Evolutionary conservation across 1,139 yeast species (phyloP), one percentile per base, ranked within the genome.

Genomic region (Pichia kudriavzevii): DNA sequence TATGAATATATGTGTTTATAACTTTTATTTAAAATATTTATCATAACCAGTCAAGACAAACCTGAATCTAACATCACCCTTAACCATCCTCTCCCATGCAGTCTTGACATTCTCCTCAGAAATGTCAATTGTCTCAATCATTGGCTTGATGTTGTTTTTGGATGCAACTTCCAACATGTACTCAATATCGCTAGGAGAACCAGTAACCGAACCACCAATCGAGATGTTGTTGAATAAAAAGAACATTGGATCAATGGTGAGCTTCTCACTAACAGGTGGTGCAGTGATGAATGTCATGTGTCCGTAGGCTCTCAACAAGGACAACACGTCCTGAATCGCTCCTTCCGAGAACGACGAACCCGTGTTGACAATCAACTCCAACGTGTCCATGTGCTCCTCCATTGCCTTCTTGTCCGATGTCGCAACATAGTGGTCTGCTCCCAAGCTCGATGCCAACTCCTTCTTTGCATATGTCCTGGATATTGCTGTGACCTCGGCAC

Each of bases 31-130:
- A 26, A 50, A 50, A 23, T 31, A 47, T 28, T 47, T 44, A 30
- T 74, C 75, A 50, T 64, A 73, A 15, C 70, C 79, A 35, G 72
- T 70, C 48, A 78, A 61, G 11, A 76, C 78, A 51, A 74, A 69
- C 62, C 87, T 71, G 56, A 75, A 79, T 47, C 69, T 68, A 32
- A 72, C 79, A 45, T 77, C 79, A 49, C 79, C 78, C 15, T 58
- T 47, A 31, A 63, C 64, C 48, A 69, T 60, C 55, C 72, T 67
- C 22, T 63, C 60, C 55, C 73, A 66, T 4, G 73, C 79, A 42
- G 63, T 60, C 20, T 61, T 58, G 27, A 70, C 70, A 43, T 67
- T 66, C 34, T 61, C 67, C 48, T 67, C 76, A 42, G 59, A 59
- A 41, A 76, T 63, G 25, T 72, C 70, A 31, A 74, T 53, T n/a